Base-by-base conservation (phyloP, 768 basidiomycete genomes). In the Tylopilus sp. region DNA sequence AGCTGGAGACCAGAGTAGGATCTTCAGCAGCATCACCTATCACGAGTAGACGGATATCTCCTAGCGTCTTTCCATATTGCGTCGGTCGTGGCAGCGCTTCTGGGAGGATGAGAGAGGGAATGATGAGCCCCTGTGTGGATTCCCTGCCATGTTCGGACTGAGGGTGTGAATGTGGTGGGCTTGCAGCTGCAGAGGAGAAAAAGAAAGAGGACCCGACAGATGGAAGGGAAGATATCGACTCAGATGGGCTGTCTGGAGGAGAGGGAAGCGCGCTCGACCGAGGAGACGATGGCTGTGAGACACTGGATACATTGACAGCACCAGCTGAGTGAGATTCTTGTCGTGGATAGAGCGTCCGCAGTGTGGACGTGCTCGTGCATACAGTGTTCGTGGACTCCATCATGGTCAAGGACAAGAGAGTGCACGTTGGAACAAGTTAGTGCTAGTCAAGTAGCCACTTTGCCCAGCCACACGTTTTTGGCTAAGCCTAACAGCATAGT, bases 191-290 rank as follows among this genome's bases (percentile, higher is more conserved):
- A 10, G 86, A 88, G 28, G 85, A 86, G 71, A 86, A 88, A 71
- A 88, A 86, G 75, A 87, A 87, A 1, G 84, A 85, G 2, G 84
- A 86, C 17, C 82, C 79, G 12, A 86, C 80, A 1, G 85, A 86
- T 1, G 86, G 86, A 3, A 88, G 72, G 6, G 86, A 88, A 1
- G 86, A 88, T 36, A 82, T 70, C 1, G 83, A 85, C 44, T 75
- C 81, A 9, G 79, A 74, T 38, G 79, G 86, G 60, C 85, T 86
- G 60, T 79, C 77, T 38, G 83, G 79, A 11, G 80, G 78, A 8
- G 85, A 84, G 17, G 80, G 79, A 39, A 77, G 66, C 3, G 72
- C 67, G 53, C 76, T 78, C 13, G 76, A 77, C 57, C 71, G 71
- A 15, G 80, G 77, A 8, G 78, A 80, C 6, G 75, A 74, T 0